Evolutionary conservation across 495 filamentous ascomycete genomes (phyloP).

Genomic region (Neurospora sp.): DNA sequence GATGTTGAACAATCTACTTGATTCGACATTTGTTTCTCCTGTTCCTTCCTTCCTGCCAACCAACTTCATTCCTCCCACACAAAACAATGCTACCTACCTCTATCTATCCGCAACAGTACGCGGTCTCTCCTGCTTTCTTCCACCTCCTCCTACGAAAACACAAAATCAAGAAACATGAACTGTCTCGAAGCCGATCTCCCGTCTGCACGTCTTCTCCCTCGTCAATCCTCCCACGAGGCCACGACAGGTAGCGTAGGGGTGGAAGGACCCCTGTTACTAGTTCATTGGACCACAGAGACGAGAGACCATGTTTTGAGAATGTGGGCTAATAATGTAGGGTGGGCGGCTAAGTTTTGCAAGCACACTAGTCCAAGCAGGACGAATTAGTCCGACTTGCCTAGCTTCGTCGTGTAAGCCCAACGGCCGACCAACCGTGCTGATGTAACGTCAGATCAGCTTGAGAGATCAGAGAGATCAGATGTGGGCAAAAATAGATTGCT

Average conservation of each 20-base stretch:
- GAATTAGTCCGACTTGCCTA: background rate
- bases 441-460: background rate
- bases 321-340: background rate
- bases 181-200: constrained; percentile 2
- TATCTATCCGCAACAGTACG: background rate
- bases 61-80: background rate
- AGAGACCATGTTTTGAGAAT: constrained; percentile 3
- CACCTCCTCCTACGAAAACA: background rate
- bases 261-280: background rate
- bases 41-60: background rate
- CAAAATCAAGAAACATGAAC: background rate
- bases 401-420: background rate
- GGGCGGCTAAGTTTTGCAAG: background rate
- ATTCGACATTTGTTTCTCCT: background rate
- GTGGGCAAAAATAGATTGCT: background rate
- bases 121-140: background rate
- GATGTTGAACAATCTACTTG: background rate
- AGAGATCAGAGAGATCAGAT: background rate
- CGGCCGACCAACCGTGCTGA: background rate
- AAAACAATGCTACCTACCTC: background rate
- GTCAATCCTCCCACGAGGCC: background rate
- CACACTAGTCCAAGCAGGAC: background rate
- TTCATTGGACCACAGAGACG: background rate
- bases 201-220: background rate
- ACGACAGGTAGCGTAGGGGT: no score